Percentiles rank a stretch among this genome's conserved stretches.
phyloP scores from a whole-genome alignment of 2,329 filamentous ascomycete species.

The Dothideomycetes sp. region DNA sequence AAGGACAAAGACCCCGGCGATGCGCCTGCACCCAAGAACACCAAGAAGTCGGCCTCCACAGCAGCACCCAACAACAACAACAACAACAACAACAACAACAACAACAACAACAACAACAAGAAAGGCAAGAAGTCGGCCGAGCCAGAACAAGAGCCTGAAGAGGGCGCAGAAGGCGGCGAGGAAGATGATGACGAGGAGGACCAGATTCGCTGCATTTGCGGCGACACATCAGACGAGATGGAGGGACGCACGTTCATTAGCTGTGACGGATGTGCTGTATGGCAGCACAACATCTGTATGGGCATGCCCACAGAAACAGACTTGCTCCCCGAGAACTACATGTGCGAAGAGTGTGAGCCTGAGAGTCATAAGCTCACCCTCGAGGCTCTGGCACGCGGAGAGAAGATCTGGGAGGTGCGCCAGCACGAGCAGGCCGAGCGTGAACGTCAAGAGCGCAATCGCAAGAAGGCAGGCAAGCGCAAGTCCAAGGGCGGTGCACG shows the following conservation, averaged over 20 bases:
- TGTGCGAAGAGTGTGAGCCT: slow-evolving; percentile 82
- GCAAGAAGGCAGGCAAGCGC: slow-evolving; percentile 53
- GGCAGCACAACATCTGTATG: slow-evolving; percentile 98
- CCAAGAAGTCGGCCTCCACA: slow-evolving; percentile 38
- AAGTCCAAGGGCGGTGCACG: slow-evolving; percentile 26
- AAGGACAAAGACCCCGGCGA: slow-evolving; percentile 77
- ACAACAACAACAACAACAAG: slow-evolving; percentile 35
- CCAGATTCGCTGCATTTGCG: slow-evolving; percentile 88
- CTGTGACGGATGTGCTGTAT: slow-evolving; percentile 83
- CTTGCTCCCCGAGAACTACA: slow-evolving; percentile 74
- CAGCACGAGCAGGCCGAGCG: slow-evolving; percentile 50
- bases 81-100: slow-evolving; percentile 32
- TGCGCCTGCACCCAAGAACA: slow-evolving; percentile 28
- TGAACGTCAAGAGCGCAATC: slow-evolving; percentile 43
- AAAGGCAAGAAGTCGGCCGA: slow-evolving; percentile 40
- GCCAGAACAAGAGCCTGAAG: slow-evolving; percentile 42
- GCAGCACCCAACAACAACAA: slow-evolving; percentile 30
- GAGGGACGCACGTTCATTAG: slow-evolving; percentile 89
- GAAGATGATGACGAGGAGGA: slow-evolving; percentile 51
- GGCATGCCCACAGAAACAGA: slow-evolving; percentile 68
- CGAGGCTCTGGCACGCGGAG: slow-evolving; percentile 66
- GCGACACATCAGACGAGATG: slow-evolving; percentile 76
- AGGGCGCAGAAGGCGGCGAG: slow-evolving; percentile 40
- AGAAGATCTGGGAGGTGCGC: slow-evolving; percentile 75
- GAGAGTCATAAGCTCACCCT: slow-evolving; percentile 74